A percentile compares a stretch with the other conserved stretches of the same genome.
These are phyloP conservation scores for Alloteropsis semialata DNA, from an alignment of 176 grass and related monocot species.

Conservation along the genomic window DNA sequence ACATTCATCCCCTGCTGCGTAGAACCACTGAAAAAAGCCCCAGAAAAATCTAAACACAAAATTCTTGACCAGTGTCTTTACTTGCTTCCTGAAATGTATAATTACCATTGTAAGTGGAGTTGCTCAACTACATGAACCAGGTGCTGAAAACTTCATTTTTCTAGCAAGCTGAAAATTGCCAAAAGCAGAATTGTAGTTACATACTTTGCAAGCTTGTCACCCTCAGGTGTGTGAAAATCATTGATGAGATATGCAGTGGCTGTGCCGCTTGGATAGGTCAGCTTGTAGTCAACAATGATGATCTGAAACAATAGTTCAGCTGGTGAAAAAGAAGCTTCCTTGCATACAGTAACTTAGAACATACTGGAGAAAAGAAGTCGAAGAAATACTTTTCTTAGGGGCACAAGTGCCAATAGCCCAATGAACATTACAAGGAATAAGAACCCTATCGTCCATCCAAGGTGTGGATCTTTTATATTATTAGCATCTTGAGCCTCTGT, in stretches of 20 bases:
- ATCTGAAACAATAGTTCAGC: constrained; percentile 50
- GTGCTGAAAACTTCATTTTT: no score
- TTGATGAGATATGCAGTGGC: constrained; percentile 77
- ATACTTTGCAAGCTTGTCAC: constrained; percentile 80
- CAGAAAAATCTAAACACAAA: constrained; percentile 72
- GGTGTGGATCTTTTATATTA: constrained; percentile 72
- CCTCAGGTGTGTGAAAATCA: constrained; percentile 66
- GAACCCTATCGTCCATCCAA: constrained; percentile 93
- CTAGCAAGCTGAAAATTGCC: neutral
- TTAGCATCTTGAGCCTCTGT: constrained; percentile 59
- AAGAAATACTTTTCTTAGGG: constrained; percentile 75
- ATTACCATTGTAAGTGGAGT: neutral
- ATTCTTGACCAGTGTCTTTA: constrained; percentile 73
- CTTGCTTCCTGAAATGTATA: constrained; percentile 71
- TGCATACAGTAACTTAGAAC: constrained; percentile 14
- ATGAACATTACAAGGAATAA: constrained; percentile 88
- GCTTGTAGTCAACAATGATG: constrained; percentile 85
- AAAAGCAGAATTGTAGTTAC: constrained; percentile 1
- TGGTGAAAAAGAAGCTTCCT: constrained; percentile 24
- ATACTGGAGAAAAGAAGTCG: constrained; percentile 8
- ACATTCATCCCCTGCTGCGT: constrained; percentile 64
- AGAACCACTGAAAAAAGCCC: constrained; percentile 97
- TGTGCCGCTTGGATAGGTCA: constrained; percentile 74
- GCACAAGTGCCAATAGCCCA: constrained; percentile 80
- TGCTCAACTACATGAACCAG: neutral